Percentiles rank a stretch among this genome's conserved stretches.
Conservation (phyloP, 108 stramenopile species). For the Nitzschia sp. region DNA sequence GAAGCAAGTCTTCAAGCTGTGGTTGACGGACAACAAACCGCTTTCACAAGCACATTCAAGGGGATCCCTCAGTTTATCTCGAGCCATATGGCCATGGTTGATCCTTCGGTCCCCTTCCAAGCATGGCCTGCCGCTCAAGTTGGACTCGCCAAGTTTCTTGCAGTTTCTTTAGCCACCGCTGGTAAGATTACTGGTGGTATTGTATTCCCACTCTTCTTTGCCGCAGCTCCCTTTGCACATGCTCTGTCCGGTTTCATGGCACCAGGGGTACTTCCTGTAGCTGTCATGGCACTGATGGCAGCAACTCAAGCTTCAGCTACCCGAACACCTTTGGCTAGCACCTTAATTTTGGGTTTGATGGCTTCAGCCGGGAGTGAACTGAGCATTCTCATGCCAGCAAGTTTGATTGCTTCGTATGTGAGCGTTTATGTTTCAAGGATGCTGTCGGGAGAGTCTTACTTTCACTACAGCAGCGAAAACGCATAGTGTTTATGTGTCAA, state of each 20-base stretch:
- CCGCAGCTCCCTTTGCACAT: slow-evolving; percentile 37
- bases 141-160: slow-evolving; percentile 55
- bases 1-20: slow-evolving; percentile 50
- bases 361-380: slow-evolving; percentile 53
- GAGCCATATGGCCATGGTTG: slow-evolving; percentile 31
- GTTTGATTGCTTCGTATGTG: slow-evolving; percentile 50
- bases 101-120: slow-evolving; percentile 47
- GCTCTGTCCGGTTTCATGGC: slow-evolving; percentile 23
- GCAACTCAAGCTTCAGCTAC: slow-evolving; percentile 62
- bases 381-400: slow-evolving; percentile 52
- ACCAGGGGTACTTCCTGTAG: slow-evolving; percentile 35
- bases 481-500: neutral
- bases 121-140: slow-evolving; percentile 47
- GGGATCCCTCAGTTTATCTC: slow-evolving; percentile 45
- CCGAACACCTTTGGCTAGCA: slow-evolving; percentile 59
- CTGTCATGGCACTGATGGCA: slow-evolving; percentile 62
- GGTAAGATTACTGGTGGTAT: slow-evolving; percentile 56
- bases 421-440: slow-evolving; percentile 49
- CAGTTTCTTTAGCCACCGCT: slow-evolving; percentile 55
- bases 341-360: slow-evolving; percentile 56
- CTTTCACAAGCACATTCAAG: slow-evolving; percentile 52
- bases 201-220: slow-evolving; percentile 52
- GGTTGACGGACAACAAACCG: slow-evolving; percentile 52
- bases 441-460: slow-evolving; percentile 55
- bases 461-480: slow-evolving; percentile 30